Base-by-base conservation (phyloP, 257 asterid genomes). In the Eucommia ulmoides region DNA sequence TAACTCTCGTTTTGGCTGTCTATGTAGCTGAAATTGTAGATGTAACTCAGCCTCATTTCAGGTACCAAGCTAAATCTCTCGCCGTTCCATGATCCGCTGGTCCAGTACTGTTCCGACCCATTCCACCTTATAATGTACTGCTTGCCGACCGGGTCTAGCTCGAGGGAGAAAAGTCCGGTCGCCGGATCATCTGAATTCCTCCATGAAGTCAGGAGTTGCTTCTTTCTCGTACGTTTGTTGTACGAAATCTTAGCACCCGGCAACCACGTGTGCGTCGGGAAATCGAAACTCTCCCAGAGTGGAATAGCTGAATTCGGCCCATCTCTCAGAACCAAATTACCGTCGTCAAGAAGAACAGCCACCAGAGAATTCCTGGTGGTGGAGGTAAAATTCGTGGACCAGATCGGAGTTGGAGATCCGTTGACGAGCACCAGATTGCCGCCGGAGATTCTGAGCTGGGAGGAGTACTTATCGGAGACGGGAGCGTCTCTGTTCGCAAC, bases 131-230 rank as follows among this genome's bases (percentile, higher is more conserved):
- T 81, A 23, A 78, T 45, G 61, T 74, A 81, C 45, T 71, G 79
- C 0, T 59, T 65, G 45, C 24, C 45, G 35, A 33, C 38, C 0
- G 77, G 80, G 50, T 74, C 80, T 0, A 83, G 68, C 70, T 78
- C 94, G 21, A 81, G 80, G 0, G 94, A 70, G 53, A 67, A 87
- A 24, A 64, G 71, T 35, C 94, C 97, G 12, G 73, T 66, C 1
- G 94, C 71, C 21, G 94, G 97, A 68, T 87, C 91, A 19, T 87
- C 85, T 3, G 57, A 54, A 44, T 77, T 87, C 35, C 60, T 83
- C 97, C 97, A 87, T 1, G 91, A 87, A 58, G 72, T 83, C 33
- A 87, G 61, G n/a, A 52, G 73, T 44, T 74, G 84, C 41, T 50
- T 69, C 11, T 0, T 66, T 0, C 18, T 42, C 1, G 79, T 87